Percentiles rank a stretch among this genome's conserved stretches.
Evolutionary conservation across 306 rosid species (phyloP).

Genomic region (Gynostemma pentaphyllum): DNA sequence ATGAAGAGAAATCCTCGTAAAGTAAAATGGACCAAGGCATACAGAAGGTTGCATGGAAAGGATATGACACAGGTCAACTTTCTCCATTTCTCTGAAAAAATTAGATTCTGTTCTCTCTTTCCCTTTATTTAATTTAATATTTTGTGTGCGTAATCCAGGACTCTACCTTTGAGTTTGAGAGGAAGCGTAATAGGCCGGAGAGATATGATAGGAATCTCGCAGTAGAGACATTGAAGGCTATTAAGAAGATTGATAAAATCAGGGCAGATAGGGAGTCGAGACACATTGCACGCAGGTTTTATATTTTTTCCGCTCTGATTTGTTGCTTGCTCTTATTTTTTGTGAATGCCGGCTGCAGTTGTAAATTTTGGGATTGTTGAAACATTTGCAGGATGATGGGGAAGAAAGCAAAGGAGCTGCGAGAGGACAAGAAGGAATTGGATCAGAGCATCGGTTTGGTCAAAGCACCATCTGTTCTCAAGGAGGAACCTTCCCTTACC

Average conservation of each 20-base stretch:
- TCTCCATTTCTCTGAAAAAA: neutral
- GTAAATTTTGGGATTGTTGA: neutral
- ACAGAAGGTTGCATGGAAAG: constrained; percentile 66
- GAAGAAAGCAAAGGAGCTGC: constrained; percentile 19
- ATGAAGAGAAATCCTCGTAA: constrained; percentile 97
- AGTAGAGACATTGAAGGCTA: constrained; percentile 47
- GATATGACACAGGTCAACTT: constrained; percentile 74
- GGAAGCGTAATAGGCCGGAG: constrained; percentile 80
- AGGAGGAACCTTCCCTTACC: constrained; percentile 34
- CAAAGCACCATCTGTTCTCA: constrained; percentile 40
- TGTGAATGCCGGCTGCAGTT: neutral
- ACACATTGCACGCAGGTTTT: constrained; percentile 42
- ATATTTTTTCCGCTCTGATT: neutral
- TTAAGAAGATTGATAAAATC: constrained; percentile 60
- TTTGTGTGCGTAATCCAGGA: constrained; percentile 28
- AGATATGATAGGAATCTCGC: constrained; percentile 70
- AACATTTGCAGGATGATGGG: constrained; percentile 37
- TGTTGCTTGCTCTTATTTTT: neutral
- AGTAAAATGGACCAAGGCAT: constrained; percentile 90
- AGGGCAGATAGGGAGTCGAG: constrained; percentile 36
- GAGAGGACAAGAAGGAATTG: constrained; percentile 36
- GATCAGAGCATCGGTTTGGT: constrained; percentile 35
- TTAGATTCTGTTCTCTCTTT: neutral
- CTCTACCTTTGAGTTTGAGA: constrained; percentile 85
- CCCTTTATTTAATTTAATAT: neutral